Percentiles rank a stretch among this genome's conserved stretches.
These are phyloP conservation scores for Juglanconis sp. DNA, from an alignment of 2,329 filamentous ascomycete species.

Conservation along the genomic window DNA sequence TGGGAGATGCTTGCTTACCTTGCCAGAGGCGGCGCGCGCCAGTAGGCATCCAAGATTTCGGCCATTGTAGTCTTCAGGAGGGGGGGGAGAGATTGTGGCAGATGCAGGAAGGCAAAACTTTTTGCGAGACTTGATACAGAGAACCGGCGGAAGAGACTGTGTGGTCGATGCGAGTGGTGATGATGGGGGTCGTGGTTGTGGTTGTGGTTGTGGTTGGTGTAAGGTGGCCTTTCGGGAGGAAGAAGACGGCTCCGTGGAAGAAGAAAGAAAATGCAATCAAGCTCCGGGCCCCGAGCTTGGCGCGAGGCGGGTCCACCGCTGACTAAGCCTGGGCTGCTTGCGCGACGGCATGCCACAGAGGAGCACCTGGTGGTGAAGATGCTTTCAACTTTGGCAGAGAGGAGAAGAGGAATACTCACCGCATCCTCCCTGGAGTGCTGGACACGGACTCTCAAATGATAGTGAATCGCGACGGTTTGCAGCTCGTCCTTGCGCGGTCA, in stretches of 20 bases:
- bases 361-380: neutral
- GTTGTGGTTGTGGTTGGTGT: neutral
- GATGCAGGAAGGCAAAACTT: conserved; percentile 8
- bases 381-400: neutral
- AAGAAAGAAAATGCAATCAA: conserved; percentile 14
- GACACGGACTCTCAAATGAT: too few species aligned
- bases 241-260: conserved; percentile 1
- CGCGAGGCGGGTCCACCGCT: neutral
- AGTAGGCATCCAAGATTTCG: conserved; percentile 38
- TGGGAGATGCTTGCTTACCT: conserved; percentile 31
- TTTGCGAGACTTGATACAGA: conserved; percentile 1
- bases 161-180: neutral
- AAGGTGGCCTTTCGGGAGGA: conserved; percentile 16
- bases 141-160: neutral
- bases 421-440: neutral
- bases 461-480: too few species aligned
- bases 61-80: conserved; percentile 29
- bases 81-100: neutral
- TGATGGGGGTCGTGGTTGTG: neutral
- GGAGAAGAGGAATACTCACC: neutral
- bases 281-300: neutral
- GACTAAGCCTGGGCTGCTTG: neutral
- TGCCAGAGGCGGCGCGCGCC: conserved; percentile 39
- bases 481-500: too few species aligned
- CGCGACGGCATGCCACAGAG: neutral